phyloP scores from a whole-genome alignment of 2,329 filamentous ascomycete species.

The Golovinomyces cichoracearum region DNA sequence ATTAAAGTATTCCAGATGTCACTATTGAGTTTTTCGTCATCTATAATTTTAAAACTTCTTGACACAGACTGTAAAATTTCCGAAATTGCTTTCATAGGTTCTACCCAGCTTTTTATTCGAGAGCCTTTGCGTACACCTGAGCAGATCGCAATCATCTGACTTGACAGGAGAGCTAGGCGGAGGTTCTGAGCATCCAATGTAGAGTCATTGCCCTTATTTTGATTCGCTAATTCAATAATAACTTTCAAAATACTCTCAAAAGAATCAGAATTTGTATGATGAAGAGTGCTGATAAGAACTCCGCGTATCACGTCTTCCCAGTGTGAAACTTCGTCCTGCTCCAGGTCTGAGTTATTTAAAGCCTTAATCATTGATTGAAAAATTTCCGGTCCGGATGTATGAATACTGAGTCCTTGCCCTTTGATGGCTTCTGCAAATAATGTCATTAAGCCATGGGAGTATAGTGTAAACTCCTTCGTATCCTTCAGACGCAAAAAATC shows the following conservation, averaged over 20 bases:
- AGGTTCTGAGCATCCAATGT: constrained; percentile 13
- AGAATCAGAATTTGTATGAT: constrained; percentile 50
- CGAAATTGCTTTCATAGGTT: constrained; percentile 30
- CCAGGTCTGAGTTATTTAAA: constrained; percentile 22
- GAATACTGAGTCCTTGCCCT: constrained; percentile 30
- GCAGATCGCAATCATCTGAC: constrained; percentile 38
- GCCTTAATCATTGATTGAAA: constrained; percentile 23
- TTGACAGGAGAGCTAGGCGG: constrained; percentile 22
- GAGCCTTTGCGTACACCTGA: constrained; percentile 60
- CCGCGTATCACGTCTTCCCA: constrained; percentile 48
- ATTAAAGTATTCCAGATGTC: constrained; percentile 31
- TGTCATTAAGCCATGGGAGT: constrained; percentile 71
- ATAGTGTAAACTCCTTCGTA: constrained; percentile 36
- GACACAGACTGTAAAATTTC: constrained; percentile 25
- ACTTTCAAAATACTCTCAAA: constrained; percentile 42
- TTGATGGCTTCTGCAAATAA: constrained; percentile 68
- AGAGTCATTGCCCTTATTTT: constrained; percentile 18
- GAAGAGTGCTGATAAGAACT: constrained; percentile 54
- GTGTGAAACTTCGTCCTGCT: constrained; percentile 18
- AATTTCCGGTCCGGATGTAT: constrained; percentile 31
- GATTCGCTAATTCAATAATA: constrained; percentile 25
- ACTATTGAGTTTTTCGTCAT: constrained; percentile 12
- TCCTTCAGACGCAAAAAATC: constrained; percentile 33
- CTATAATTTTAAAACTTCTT: constrained; percentile 15
- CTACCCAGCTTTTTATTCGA: constrained; percentile 46